Conservation (phyloP, 164 flowering plant genomes). For the Piper longum region DNA sequence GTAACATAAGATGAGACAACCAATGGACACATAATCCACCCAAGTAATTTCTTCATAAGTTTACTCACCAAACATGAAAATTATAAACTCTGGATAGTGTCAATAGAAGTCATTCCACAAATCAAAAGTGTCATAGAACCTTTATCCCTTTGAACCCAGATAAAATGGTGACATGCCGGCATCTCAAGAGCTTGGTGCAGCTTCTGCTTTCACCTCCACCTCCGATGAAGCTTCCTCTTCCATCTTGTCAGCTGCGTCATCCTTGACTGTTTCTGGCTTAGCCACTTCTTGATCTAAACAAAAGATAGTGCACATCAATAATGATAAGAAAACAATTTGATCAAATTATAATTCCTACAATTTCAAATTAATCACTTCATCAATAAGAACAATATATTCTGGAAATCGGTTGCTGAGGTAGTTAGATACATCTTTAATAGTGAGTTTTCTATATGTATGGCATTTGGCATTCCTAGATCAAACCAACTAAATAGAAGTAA, state of each 20-base stretch:
- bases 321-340: neutral
- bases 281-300: conserved; percentile 23
- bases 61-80: too few species aligned
- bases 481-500: too few species aligned
- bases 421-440: too few species aligned
- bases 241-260: neutral
- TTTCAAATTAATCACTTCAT: too few species aligned
- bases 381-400: too few species aligned
- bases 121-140: neutral
- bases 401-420: too few species aligned
- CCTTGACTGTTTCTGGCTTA: conserved; percentile 20
- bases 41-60: too few species aligned
- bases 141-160: neutral
- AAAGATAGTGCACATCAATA: neutral
- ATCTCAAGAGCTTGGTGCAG: conserved; percentile 2
- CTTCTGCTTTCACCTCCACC: conserved; percentile 13
- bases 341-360: too few species aligned
- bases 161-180: neutral
- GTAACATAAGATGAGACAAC: too few species aligned
- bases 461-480: too few species aligned
- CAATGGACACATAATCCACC: too few species aligned
- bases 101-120: neutral
- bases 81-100: neutral
- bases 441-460: too few species aligned
- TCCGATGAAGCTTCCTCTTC: conserved; percentile 11